Evolutionary conservation across 352 stramenopile genomes (phyloP).

Genomic region (Globisporangium nunn): DNA sequence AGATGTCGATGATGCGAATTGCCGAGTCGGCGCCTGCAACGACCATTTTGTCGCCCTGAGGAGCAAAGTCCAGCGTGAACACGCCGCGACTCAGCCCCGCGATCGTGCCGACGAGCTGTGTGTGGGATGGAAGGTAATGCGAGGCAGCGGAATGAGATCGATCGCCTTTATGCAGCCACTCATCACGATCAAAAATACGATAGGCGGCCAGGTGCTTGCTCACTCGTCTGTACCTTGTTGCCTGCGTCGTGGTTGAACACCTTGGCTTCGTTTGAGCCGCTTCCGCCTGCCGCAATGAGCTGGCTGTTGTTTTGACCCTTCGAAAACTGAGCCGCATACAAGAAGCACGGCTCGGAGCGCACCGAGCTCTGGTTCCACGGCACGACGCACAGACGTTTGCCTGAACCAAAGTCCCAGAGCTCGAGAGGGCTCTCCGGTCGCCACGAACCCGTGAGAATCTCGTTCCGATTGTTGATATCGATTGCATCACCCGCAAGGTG

Average conservation of each 20-base stretch:
- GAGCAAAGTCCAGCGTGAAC: constrained; percentile 82
- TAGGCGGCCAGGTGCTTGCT: no score
- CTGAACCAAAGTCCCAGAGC: constrained; percentile 87
- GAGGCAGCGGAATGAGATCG: background rate
- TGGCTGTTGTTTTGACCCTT: constrained; percentile 47
- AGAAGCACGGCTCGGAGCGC: constrained; percentile 70
- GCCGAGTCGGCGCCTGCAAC: constrained; percentile 78
- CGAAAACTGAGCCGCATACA: constrained; percentile 87
- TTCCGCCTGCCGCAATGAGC: constrained; percentile 83
- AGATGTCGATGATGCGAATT: constrained; percentile 88
- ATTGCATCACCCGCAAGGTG: constrained; percentile 80
- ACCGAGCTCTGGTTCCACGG: constrained; percentile 85
- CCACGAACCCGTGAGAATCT: constrained; percentile 89
- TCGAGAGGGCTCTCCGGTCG: constrained; percentile 86
- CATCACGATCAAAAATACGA: no score
- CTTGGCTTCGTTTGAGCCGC: constrained; percentile 87
- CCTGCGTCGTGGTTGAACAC: constrained; percentile 77
- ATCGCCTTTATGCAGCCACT: no score
- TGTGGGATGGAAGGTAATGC: constrained; percentile 1
- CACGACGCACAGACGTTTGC: constrained; percentile 66
- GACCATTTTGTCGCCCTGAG: constrained; percentile 72
- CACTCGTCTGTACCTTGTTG: constrained; percentile 29
- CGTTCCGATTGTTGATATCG: constrained; percentile 60
- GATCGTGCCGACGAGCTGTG: constrained; percentile 69
- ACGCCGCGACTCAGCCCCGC: constrained; percentile 75